A percentile compares a stretch with the other conserved stretches of the same genome.
phyloP scores from a whole-genome alignment of 164 flowering plant genomes.

The Vitis vinifera region ASM3070453v1 NC_081818.1:15546501-15547000 shows the following conservation, averaged over 20 bases:
- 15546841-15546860: constrained; percentile 82
- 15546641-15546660: constrained; percentile 28
- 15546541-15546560: constrained; percentile 29
- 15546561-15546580: constrained; percentile 38
- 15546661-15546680: constrained; percentile 41
- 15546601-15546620: constrained; percentile 44
- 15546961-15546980: constrained; percentile 76
- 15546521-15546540: constrained; percentile 42
- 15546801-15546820: constrained; percentile 48
- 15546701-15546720: constrained; percentile 41
- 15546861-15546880: constrained; percentile 79
- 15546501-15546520: constrained; percentile 51
- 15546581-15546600: constrained; percentile 45
- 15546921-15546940: constrained; percentile 81
- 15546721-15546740: too few species aligned
- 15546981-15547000: too few species aligned
- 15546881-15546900: constrained; percentile 76
- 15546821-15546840: constrained; percentile 68
- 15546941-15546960: constrained; percentile 77
- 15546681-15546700: constrained; percentile 39
- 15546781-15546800: background rate
- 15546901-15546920: constrained; percentile 73
- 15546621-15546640: constrained; percentile 38
- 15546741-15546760: background rate
- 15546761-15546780: background rate